A percentile compares a stretch with the other conserved stretches of the same genome.
These are phyloP conservation scores for Stachybotrys elegans DNA, from an alignment of 2,329 filamentous ascomycete species.

Conservation along the genomic window DNA sequence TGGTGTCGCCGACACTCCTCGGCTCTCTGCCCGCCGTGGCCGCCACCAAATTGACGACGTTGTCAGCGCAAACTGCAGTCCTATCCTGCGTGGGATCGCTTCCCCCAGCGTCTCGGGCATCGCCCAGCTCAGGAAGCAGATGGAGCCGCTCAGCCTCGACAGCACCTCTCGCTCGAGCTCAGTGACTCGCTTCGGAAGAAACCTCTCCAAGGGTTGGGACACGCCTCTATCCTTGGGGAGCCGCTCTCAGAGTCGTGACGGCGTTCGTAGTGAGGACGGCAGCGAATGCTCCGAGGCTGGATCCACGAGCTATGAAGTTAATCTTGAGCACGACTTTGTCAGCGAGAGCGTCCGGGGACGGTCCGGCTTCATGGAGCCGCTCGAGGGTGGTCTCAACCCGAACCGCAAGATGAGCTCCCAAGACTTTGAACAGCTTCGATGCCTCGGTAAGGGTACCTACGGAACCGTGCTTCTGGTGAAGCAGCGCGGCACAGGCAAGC, in stretches of 20 bases:
- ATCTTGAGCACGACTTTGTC: conserved; percentile 78
- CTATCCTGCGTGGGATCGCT: conserved; percentile 45
- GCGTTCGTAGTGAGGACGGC: conserved; percentile 45
- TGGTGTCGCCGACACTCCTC: conserved; percentile 32
- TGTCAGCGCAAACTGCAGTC: conserved; percentile 60
- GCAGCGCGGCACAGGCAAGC: conserved; percentile 77
- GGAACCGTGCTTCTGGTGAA: conserved; percentile 93
- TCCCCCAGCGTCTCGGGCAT: conserved; percentile 66
- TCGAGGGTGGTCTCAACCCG: conserved; percentile 51
- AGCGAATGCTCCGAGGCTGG: conserved; percentile 61
- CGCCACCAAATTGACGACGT: conserved; percentile 47
- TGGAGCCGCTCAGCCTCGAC: conserved; percentile 72
- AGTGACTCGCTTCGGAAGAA: conserved; percentile 47
- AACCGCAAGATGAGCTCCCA: conserved; percentile 82
- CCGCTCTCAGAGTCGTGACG: conserved; percentile 50
- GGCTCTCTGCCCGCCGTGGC: conserved; percentile 31
- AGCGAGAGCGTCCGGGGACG: conserved; percentile 56
- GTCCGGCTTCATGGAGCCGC: conserved; percentile 35
- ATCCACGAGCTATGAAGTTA: conserved; percentile 77
- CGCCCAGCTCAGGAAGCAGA: conserved; percentile 73
- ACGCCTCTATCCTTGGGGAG: conserved; percentile 53
- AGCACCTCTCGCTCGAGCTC: conserved; percentile 49
- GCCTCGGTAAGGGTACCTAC: conserved; percentile 93
- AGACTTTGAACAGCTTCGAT: conserved; percentile 87
- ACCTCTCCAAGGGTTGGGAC: conserved; percentile 20